Evolutionary conservation across 1,139 yeast genomes (phyloP).

Genomic region (Hyphopichia fennica): DNA sequence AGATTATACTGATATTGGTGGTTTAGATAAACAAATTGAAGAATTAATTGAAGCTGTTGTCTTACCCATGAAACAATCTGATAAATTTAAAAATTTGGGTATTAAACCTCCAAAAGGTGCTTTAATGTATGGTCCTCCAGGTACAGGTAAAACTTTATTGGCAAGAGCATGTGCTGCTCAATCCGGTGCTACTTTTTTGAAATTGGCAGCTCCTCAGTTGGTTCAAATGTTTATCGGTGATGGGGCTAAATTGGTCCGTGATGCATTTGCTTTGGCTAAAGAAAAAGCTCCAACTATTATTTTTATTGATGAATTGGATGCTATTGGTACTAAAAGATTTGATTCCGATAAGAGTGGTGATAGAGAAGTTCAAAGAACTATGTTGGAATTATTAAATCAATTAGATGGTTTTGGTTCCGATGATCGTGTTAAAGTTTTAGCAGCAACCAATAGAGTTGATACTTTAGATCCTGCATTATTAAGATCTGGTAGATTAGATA

Average conservation of each 20-base stretch:
- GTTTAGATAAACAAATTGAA: constrained; percentile 95
- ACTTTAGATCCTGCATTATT: constrained; percentile 95
- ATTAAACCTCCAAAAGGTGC: constrained; percentile 99
- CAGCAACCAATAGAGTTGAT: constrained; percentile 98
- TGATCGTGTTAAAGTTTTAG: constrained; percentile 93
- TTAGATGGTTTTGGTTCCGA: constrained; percentile 98
- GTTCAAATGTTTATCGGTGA: constrained; percentile 99
- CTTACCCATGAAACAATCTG: constrained; percentile 97
- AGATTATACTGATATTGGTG: constrained; percentile 96
- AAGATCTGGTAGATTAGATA: constrained; percentile 95
- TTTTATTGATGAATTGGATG: constrained; percentile 96
- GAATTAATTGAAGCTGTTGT: constrained; percentile 98
- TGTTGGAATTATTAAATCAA: constrained; percentile 96
- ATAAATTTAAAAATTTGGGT: constrained; percentile 88
- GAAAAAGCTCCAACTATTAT: constrained; percentile 98
- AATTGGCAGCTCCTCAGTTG: constrained; percentile 96
- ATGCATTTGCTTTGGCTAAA: constrained; percentile 97
- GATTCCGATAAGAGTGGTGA: constrained; percentile 98
- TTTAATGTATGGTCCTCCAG: constrained; percentile 99
- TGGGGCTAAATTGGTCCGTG: constrained; percentile 97
- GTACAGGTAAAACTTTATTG: constrained; percentile 94
- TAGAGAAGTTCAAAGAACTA: constrained; percentile 98
- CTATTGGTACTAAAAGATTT: constrained; percentile 97
- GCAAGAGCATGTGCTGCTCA: constrained; percentile 99
- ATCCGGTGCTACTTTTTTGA: constrained; percentile 95